Base-by-base conservation (phyloP, 352 stramenopile species). In the Globisporangium nagaii region DNA sequence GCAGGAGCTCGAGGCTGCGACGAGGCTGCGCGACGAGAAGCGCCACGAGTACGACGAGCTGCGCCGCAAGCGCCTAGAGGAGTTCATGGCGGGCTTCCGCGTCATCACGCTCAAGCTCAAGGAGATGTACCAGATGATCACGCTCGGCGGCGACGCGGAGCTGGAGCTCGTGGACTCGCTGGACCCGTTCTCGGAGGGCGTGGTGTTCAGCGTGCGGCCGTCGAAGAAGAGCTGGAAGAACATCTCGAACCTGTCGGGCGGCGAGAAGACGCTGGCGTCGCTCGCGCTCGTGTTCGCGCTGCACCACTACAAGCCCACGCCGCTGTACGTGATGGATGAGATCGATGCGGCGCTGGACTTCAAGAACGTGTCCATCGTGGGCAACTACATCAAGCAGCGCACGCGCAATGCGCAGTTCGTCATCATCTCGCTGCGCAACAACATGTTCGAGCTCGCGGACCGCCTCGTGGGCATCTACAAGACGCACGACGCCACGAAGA, bases 141-240 rank as follows among this genome's bases (percentile, higher is more conserved):
- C 93, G 8, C 75, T 98, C 10, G 94, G 94, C 28, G 94, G 94
- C 31, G 97, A 99, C 73, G 98, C 98, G 6, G 97, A 99, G 66
- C 70, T 99, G 19, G 97, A 99, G 65, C 90, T 99, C 19, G 96
- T 99, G 8, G 97, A 99, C 66, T 99, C 95, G 6, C 68, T 99
- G 40, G 97, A 99, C 75, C 98, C 98, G 34, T 99, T 99, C 76
- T 98, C 93, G 3, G 96, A 99, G 66, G 98, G 97, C 31, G 97
- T 99, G 50, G 96, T 99, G 2, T 99, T 99, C 69, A 99, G 91
- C 56, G 98, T 99, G 22, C 84, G 97, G 11, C 97, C 97, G 46
- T 98, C 96, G 2, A 99, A 99, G 76, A 99, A 99, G 80, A 98
- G 89, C 42, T 99, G 97, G 97, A 99, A 99, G 71, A 98, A 99